Percentiles rank a stretch among this genome's conserved stretches.
Conservation (phyloP, 495 filamentous ascomycete genomes). For the Aspergillus nanangensis region DNA sequence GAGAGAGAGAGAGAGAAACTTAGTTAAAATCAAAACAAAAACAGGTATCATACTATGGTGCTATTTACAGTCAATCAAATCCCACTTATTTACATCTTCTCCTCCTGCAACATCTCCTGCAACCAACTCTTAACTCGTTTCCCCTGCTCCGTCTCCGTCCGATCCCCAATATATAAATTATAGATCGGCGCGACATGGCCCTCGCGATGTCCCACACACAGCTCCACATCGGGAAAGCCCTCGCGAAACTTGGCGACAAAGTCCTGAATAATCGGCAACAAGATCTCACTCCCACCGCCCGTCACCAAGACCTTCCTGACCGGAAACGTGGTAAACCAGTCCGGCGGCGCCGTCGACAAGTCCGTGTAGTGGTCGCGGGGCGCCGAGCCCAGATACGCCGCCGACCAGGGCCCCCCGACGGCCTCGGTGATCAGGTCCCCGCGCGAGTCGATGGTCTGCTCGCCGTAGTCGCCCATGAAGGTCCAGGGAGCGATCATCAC, state of each 20-base stretch:
- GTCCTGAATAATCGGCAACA: conserved; percentile 53
- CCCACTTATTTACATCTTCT: not conserved
- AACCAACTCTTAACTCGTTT: conserved; percentile 30
- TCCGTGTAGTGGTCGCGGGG: conserved; percentile 53
- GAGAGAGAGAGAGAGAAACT: too few relatives aligned
- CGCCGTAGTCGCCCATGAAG: conserved; percentile 37
- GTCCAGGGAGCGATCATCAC: conserved; percentile 58
- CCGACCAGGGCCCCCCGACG: conserved; percentile 41
- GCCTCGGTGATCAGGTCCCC: conserved; percentile 47
- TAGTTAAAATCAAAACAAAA: too few relatives aligned
- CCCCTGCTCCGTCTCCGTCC: conserved; percentile 36
- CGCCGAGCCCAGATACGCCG: conserved; percentile 42
- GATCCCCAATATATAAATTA: conserved; percentile 33
- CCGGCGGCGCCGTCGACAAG: conserved; percentile 40
- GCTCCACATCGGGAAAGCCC: conserved; percentile 30
- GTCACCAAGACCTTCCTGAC: conserved; percentile 49
- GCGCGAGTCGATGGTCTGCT: conserved; percentile 39
- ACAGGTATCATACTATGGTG: not conserved
- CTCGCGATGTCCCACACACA: conserved; percentile 34
- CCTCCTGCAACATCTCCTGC: conserved; percentile 16
- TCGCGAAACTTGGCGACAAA: conserved; percentile 38
- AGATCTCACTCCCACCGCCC: conserved; percentile 54
- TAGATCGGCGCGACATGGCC: conserved; percentile 43
- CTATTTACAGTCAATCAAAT: not conserved
- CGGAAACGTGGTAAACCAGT: conserved; percentile 48